A percentile compares a stretch with the other conserved stretches of the same genome.
phyloP scores from a whole-genome alignment of 768 basidiomycete species.

The Chalciporus chontae region DNA sequence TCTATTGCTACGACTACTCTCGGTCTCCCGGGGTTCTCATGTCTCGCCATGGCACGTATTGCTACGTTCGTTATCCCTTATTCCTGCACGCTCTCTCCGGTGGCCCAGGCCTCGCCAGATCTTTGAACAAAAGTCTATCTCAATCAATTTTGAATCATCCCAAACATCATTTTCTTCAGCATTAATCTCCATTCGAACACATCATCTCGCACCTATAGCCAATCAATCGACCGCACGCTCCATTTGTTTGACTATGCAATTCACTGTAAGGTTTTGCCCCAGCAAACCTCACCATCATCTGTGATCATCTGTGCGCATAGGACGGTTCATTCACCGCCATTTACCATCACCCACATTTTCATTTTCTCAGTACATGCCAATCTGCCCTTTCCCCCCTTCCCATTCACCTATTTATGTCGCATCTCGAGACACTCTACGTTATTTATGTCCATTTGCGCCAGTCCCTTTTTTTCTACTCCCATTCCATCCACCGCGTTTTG shows the following conservation, averaged over 20 bases:
- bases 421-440: constrained; percentile 22
- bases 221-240: constrained; percentile 25
- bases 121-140: constrained; percentile 6
- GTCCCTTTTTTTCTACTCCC: not conserved
- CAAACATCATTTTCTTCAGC: constrained; percentile 12
- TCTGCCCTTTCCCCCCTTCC: constrained; percentile 9
- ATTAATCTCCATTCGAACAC: constrained; percentile 18
- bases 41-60: constrained; percentile 14
- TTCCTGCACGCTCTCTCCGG: constrained; percentile 2
- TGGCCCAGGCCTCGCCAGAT: constrained; percentile 10
- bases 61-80: constrained; percentile 15
- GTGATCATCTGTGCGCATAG: constrained; percentile 27
- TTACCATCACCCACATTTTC: not conserved
- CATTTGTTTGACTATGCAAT: constrained; percentile 30
- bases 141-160: constrained; percentile 11
- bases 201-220: constrained; percentile 19
- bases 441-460: constrained; percentile 33
- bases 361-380: constrained; percentile 13
- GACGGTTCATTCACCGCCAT: constrained; percentile 22
- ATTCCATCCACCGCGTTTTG: not conserved
- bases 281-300: constrained; percentile 18
- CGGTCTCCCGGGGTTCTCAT: constrained; percentile 7
- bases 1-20: constrained; percentile 11
- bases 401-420: constrained; percentile 29
- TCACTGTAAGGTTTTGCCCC: constrained; percentile 7